Percentiles rank a stretch among this genome's conserved stretches.
Conservation (phyloP, 768 basidiomycete species). For the Paxillus rubicundulus region DNA sequence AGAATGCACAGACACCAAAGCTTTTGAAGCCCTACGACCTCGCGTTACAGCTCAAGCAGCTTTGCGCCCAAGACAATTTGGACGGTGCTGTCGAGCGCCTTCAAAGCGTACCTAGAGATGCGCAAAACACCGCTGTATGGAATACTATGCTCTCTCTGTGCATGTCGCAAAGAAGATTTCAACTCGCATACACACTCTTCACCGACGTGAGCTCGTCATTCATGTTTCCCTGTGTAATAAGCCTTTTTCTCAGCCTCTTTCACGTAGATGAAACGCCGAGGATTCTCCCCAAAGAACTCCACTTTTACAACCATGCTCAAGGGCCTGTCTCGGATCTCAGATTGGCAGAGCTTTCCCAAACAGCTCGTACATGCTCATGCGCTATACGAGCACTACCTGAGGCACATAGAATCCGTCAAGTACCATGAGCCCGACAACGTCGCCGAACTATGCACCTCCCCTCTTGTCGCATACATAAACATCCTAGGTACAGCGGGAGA, state of each 20-base stretch:
- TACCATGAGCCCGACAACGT: constrained; percentile 44
- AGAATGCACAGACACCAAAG: constrained; percentile 6
- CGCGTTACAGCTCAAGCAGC: constrained; percentile 53
- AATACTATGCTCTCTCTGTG: constrained; percentile 72
- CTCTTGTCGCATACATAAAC: constrained; percentile 61
- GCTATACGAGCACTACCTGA: constrained; percentile 56
- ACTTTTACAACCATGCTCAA: constrained; percentile 72
- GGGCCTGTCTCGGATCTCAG: constrained; percentile 57
- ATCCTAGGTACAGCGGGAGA: constrained; percentile 60
- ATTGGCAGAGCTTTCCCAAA: constrained; percentile 57
- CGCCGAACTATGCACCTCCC: constrained; percentile 45
- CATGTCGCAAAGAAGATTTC: constrained; percentile 53
- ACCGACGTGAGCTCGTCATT: constrained; percentile 52
- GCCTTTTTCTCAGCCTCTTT: constrained; percentile 3
- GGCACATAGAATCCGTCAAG: constrained; percentile 49
- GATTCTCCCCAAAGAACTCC: constrained; percentile 62
- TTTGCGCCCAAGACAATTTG: constrained; percentile 53
- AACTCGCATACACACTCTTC: constrained; percentile 63
- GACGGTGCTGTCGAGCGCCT: constrained; percentile 65
- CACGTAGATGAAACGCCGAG: constrained; percentile 79
- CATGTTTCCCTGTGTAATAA: constrained; percentile 11
- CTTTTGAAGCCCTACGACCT: constrained; percentile 65
- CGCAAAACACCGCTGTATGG: constrained; percentile 76
- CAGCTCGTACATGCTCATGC: constrained; percentile 61
- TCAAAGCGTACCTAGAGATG: constrained; percentile 66